phyloP scores from a whole-genome alignment of 2,329 filamentous ascomycete genomes.

The Periconia sp. region DNA sequence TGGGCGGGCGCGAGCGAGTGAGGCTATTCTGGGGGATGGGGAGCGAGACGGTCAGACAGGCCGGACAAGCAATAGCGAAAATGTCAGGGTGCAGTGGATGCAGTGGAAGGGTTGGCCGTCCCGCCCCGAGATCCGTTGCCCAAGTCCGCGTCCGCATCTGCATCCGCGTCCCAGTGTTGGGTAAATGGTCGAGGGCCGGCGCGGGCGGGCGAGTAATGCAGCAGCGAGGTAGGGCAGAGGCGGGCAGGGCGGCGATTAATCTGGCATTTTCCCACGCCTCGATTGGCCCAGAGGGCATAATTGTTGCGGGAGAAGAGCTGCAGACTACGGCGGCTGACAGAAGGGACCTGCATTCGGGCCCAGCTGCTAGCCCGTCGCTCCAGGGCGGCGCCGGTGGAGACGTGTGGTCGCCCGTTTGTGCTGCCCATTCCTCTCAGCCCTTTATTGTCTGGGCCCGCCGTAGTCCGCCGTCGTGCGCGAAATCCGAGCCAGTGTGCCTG shows the following conservation, averaged over 20 bases:
- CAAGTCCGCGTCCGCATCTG: too few species aligned
- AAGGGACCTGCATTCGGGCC: constrained; percentile 16
- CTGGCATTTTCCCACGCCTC: too few species aligned
- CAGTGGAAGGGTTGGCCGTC: too few species aligned
- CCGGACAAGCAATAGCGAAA: constrained; percentile 2
- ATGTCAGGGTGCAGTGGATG: background rate
- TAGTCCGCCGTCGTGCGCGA: constrained; percentile 7
- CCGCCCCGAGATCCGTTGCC: too few species aligned
- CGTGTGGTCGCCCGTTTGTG: constrained; percentile 3
- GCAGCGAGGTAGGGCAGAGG: background rate
- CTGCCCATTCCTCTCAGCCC: constrained; percentile 3
- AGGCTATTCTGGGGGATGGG: background rate
- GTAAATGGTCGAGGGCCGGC: too few species aligned
- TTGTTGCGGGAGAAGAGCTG: constrained; percentile 13
- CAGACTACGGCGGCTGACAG: constrained; percentile 12
- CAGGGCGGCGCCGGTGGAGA: constrained; percentile 3
- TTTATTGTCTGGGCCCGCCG: constrained; percentile 10
- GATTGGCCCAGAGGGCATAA: constrained; percentile 21
- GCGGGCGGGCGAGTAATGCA: too few species aligned
- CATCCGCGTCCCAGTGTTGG: too few species aligned
- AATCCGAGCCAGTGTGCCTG: constrained; percentile 9
- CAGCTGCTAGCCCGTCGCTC: constrained; percentile 5
- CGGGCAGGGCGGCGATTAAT: too few species aligned
- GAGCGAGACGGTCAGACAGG: background rate
- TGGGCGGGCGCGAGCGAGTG: background rate